phyloP scores from a whole-genome alignment of 768 basidiomycete genomes.

The Trametes punicea region DNA sequence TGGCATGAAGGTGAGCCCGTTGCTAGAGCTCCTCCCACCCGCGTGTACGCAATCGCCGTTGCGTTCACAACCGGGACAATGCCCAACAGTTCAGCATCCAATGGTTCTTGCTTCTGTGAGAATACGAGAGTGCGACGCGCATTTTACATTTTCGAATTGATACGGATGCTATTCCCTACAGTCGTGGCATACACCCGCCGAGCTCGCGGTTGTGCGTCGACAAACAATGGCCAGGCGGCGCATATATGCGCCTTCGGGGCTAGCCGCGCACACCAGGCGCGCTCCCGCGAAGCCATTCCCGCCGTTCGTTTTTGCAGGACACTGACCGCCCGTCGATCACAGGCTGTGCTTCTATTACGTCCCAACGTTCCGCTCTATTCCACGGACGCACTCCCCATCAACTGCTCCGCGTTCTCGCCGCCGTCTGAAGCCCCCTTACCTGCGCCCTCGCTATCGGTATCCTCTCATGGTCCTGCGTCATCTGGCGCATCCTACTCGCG shows the following conservation, averaged over 20 bases:
- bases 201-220: neutral
- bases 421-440: slow-evolving; percentile 27
- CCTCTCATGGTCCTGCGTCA: slow-evolving; percentile 29
- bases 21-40: neutral
- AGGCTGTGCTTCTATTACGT: slow-evolving; percentile 82
- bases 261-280: neutral
- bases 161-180: neutral
- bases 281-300: slow-evolving; percentile 1
- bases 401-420: slow-evolving; percentile 66
- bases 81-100: neutral
- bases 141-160: neutral
- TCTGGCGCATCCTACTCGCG: neutral
- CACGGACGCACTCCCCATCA: slow-evolving; percentile 74
- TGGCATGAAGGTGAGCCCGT: slow-evolving; percentile 69
- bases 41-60: neutral
- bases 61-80: neutral
- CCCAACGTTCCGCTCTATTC: slow-evolving; percentile 82
- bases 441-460: slow-evolving; percentile 14
- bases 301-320: neutral
- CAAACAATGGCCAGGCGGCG: neutral
- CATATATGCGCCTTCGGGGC: neutral
- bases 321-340: slow-evolving; percentile 15
- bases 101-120: neutral
- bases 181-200: neutral
- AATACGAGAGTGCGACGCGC: neutral